Conservation (phyloP, 208 protist genomes). For the Trypanosoma cruzi region DNA sequence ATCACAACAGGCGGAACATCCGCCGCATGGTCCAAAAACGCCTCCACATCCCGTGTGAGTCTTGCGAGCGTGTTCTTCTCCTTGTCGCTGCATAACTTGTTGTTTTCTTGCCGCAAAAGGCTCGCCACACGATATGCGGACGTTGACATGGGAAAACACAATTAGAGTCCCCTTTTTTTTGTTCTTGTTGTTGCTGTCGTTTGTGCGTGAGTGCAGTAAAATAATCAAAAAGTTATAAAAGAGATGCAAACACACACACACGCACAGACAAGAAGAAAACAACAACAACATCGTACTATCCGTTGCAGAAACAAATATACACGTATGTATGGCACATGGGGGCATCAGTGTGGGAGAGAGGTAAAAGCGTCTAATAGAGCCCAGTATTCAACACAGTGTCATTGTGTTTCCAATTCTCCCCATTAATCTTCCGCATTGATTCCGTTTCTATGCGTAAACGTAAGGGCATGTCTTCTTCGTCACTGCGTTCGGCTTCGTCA, state of each 20-base stretch:
- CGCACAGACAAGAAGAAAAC: constrained; percentile 8
- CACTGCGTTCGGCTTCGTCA: no score
- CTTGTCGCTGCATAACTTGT: background rate
- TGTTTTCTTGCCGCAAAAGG: constrained; percentile 22
- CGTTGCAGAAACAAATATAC: background rate
- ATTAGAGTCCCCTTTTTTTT: background rate
- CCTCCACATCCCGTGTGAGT: constrained; percentile 52
- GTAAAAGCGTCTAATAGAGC: background rate
- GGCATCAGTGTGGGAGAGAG: background rate
- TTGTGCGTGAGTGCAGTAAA: background rate
- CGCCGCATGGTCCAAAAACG: constrained; percentile 52
- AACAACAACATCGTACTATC: background rate
- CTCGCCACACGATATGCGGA: constrained; percentile 34
- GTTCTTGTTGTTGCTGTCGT: no score
- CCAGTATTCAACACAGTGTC: background rate
- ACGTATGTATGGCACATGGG: background rate
- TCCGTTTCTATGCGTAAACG: background rate
- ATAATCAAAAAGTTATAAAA: background rate
- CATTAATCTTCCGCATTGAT: background rate
- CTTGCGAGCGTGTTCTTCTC: constrained; percentile 38
- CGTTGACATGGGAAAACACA: constrained; percentile 24
- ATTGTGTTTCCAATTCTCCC: background rate
- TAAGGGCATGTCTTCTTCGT: background rate
- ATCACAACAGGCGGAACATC: constrained; percentile 55
- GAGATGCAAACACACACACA: background rate